Evolutionary conservation across 306 rosid genomes (phyloP).

Genomic region (Chamaecrista fasciculata): DNA sequence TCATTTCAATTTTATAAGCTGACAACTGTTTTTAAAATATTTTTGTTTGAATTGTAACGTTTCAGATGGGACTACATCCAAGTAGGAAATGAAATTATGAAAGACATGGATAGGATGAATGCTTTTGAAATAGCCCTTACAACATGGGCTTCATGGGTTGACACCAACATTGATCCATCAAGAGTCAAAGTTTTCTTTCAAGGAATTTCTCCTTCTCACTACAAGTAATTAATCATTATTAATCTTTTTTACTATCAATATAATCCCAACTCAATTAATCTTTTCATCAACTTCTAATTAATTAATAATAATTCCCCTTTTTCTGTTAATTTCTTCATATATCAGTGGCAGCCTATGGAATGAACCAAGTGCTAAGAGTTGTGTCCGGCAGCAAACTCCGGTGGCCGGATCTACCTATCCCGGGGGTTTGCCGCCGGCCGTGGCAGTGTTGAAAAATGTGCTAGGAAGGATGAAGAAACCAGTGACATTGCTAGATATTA

Average conservation of each 20-base stretch:
- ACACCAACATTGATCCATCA: constrained; percentile 53
- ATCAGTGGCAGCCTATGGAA: constrained; percentile 73
- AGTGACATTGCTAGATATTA: constrained; percentile 66
- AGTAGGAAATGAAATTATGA: constrained; percentile 40
- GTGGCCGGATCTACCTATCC: constrained; percentile 65
- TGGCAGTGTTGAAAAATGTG: constrained; percentile 58
- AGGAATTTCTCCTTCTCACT: constrained; percentile 97
- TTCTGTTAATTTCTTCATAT: neutral
- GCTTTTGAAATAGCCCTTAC: constrained; percentile 78
- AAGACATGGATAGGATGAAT: constrained; percentile 79
- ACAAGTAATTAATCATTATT: constrained; percentile 66
- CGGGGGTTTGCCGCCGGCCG: constrained; percentile 63
- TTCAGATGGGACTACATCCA: constrained; percentile 80
- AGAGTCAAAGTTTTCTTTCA: constrained; percentile 67
- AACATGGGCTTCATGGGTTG: constrained; percentile 87
- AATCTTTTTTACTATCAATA: neutral
- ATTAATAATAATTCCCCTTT: no score
- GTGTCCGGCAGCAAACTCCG: constrained; percentile 52
- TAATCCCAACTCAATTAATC: neutral
- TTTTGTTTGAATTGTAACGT: no score
- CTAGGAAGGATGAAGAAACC: constrained; percentile 56
- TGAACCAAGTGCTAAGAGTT: constrained; percentile 67
- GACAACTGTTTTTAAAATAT: no score
- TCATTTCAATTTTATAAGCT: no score
- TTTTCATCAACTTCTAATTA: no score